Evolutionary conservation across 495 filamentous ascomycete genomes (phyloP).

Genomic region (Penicillium coprophilum): DNA sequence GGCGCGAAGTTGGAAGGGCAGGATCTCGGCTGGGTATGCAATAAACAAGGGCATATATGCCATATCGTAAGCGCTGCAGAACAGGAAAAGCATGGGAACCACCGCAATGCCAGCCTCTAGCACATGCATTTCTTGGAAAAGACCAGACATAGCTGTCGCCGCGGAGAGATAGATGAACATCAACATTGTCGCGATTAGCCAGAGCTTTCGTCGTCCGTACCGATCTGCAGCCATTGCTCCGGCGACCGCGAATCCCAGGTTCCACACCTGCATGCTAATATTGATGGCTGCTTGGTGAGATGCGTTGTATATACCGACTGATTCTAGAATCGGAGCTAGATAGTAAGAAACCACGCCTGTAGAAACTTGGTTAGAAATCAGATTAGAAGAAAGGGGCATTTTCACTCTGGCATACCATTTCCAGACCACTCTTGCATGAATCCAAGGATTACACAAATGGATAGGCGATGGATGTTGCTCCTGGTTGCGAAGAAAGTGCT

Average conservation of each 20-base stretch:
- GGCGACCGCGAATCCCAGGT: conserved; percentile 32
- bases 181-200: conserved; percentile 53
- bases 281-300: conserved; percentile 45
- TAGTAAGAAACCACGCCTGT: conserved; percentile 61
- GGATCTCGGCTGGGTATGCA: conserved; percentile 62
- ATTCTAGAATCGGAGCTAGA: conserved; percentile 51
- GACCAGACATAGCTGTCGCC: conserved; percentile 52
- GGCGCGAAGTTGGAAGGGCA: conserved; percentile 64
- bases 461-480: conserved; percentile 64
- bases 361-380: not conserved
- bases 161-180: conserved; percentile 59
- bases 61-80: conserved; percentile 56
- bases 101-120: conserved; percentile 51
- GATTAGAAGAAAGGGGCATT: not conserved
- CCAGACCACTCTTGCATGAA: conserved; percentile 64
- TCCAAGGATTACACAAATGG: conserved; percentile 58
- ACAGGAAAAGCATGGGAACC: conserved; percentile 62
- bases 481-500: conserved; percentile 57
- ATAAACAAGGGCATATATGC: conserved; percentile 61
- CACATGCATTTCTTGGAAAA: conserved; percentile 50
- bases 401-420: conserved; percentile 44
- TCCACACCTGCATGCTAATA: conserved; percentile 30
- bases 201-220: conserved; percentile 56
- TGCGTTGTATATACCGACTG: conserved; percentile 52
- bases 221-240: conserved; percentile 58